Conservation (phyloP, 2,329 filamentous ascomycete genomes). For the Hortaea sp. region DNA sequence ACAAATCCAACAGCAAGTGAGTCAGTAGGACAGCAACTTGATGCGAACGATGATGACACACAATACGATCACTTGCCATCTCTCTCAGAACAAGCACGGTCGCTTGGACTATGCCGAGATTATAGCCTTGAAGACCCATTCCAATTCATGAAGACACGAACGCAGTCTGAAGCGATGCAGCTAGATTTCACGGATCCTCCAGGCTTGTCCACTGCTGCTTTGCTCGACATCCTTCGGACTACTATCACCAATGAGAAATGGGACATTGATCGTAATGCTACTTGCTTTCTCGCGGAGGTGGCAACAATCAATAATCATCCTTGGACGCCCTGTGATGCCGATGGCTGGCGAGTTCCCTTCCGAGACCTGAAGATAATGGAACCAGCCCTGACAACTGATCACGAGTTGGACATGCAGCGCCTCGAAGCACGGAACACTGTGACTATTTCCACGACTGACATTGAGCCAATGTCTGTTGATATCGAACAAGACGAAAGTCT, state of each 20-base stretch:
- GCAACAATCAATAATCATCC: conserved; percentile 5
- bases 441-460: conserved; percentile 4
- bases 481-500: conserved; percentile 34
- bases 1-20: no score
- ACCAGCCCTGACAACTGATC: conserved; percentile 37
- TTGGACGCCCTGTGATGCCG: background rate
- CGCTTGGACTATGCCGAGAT: conserved; percentile 1
- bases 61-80: no score
- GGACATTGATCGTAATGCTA: conserved; percentile 19
- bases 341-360: background rate
- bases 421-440: conserved; percentile 24
- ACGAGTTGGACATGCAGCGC: conserved; percentile 34
- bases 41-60: no score
- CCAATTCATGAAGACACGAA: background rate
- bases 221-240: background rate
- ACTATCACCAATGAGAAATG: conserved; percentile 11
- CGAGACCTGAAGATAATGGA: conserved; percentile 31
- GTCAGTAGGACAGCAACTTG: no score
- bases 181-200: background rate
- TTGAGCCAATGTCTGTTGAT: conserved; percentile 26
- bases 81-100: background rate
- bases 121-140: conserved; percentile 1
- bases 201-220: background rate
- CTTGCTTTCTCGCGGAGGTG: conserved; percentile 13
- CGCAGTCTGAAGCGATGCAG: background rate